Base-by-base conservation (phyloP, 331 rosid species). In the Erythrophleum ivorense region DNA sequence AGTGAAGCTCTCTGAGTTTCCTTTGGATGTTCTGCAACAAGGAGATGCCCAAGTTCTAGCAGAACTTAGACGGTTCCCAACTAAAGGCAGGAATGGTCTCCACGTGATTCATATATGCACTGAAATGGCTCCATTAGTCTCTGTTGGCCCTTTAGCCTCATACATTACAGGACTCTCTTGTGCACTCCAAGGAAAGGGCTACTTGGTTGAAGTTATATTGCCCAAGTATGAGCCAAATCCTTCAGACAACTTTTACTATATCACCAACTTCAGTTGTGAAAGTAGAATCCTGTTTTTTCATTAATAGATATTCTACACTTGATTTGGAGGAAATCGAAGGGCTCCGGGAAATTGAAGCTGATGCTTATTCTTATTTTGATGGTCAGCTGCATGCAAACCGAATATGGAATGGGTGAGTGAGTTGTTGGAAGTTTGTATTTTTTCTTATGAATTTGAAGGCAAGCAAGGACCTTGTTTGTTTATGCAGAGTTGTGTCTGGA, bases 211-310 rank as follows among this genome's bases (percentile, higher is more conserved):
- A 90, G 94, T 91, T 78, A 91, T 94, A 77, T 80, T 94, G 85
- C 98, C 97, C 84, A 94, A 88, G 98, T 93, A 93, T 93, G 86
- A 82, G 91, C 71, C 88, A n/a, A n/a, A n/a, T n/a, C n/a, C n/a
- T n/a, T n/a, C n/a, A n/a, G n/a, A n/a, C n/a, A n/a, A n/a, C n/a
- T n/a, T n/a, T n/a, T n/a, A n/a, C n/a, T n/a, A n/a, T n/a, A n/a
- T n/a, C n/a, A n/a, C n/a, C n/a, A n/a, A n/a, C n/a, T n/a, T n/a
- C n/a, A n/a, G n/a, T n/a, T n/a, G n/a, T n/a, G n/a, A n/a, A n/a
- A n/a, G n/a, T n/a, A n/a, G n/a, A n/a, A n/a, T n/a, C n/a, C n/a
- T n/a, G n/a, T n/a, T n/a, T n/a, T n/a, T n/a, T n/a, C n/a, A n/a
- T n/a, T n/a, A n/a, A n/a, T n/a, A n/a, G n/a, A n/a, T n/a, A n/a